A percentile compares a stretch with the other conserved stretches of the same genome.
These are phyloP conservation scores for Penicillium fuscoglaucum DNA, from an alignment of 2,329 filamentous ascomycete genomes.

Conservation along the genomic window DNA sequence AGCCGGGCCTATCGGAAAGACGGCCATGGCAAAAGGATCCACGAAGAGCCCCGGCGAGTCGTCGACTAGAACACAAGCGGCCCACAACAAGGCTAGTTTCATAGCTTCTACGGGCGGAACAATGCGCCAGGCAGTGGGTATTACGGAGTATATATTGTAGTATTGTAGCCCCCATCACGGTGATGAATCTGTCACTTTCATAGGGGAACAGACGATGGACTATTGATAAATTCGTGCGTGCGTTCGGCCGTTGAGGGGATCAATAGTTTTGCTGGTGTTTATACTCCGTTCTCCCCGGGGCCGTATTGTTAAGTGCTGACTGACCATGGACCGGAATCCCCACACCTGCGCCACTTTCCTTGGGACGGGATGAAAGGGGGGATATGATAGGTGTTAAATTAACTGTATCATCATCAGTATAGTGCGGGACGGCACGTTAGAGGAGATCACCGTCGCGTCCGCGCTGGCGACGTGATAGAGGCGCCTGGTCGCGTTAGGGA, in stretches of 20 bases:
- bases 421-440: constrained; percentile 1
- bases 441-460: background rate
- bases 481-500: background rate
- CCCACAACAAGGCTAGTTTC: background rate
- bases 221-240: constrained; percentile 1
- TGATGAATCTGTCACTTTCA: background rate
- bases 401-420: background rate
- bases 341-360: background rate
- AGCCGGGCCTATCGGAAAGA: constrained; percentile 1
- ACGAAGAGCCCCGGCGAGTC: background rate
- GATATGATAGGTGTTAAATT: constrained; percentile 6
- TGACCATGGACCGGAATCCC: constrained; percentile 1
- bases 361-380: constrained; percentile 8
- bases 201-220: background rate
- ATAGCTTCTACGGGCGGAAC: background rate
- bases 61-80: background rate
- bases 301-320: constrained; percentile 7
- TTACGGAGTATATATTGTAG: background rate
- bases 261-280: constrained; percentile 16
- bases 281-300: too few species aligned
- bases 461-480: constrained; percentile 5
- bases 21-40: background rate
- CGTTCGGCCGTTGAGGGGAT: background rate
- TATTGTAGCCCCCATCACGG: background rate
- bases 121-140: background rate